Evolutionary conservation across 768 basidiomycete species (phyloP).

Genomic region (Suillus weaverae): DNA sequence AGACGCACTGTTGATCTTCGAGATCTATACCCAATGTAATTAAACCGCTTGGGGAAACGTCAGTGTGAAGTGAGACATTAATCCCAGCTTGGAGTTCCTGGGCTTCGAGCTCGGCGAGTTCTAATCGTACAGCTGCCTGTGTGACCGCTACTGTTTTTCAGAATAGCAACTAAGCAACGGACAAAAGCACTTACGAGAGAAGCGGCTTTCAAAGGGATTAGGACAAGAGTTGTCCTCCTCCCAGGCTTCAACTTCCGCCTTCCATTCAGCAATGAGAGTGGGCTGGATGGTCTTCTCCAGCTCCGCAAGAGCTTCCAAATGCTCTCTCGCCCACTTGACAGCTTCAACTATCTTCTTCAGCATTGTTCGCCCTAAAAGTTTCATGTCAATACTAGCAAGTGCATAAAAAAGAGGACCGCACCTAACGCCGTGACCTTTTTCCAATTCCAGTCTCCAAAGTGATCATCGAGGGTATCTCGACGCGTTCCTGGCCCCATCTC

Average conservation of each 20-base stretch:
- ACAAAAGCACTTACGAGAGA: not conserved
- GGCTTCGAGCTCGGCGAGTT: slow-evolving; percentile 12
- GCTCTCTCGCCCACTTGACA: not conserved
- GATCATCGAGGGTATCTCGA: slow-evolving; percentile 28
- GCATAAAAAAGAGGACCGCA: slow-evolving; percentile 9
- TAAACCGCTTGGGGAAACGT: slow-evolving; percentile 8
- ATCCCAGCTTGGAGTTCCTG: not conserved
- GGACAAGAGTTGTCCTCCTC: slow-evolving; percentile 18
- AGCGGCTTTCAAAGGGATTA: slow-evolving; percentile 21
- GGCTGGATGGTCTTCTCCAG: not conserved
- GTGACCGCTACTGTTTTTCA: not conserved
- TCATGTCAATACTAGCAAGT: not conserved
- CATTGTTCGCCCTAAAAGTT: not conserved
- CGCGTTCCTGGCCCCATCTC: slow-evolving; percentile 19
- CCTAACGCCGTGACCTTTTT: slow-evolving; percentile 30
- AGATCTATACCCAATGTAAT: slow-evolving; percentile 16
- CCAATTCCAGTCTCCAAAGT: slow-evolving; percentile 29
- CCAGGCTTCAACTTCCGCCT: slow-evolving; percentile 17
- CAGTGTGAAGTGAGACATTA: slow-evolving; percentile 6
- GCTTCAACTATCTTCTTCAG: slow-evolving; percentile 6
- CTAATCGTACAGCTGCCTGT: slow-evolving; percentile 1
- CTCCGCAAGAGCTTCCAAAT: not conserved
- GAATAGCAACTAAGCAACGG: not conserved
- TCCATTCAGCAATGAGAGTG: slow-evolving; percentile 11
- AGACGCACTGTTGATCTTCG: slow-evolving; percentile 18